Evolutionary conservation across 805 yeast genomes (phyloP).

Genomic region (Ogataea parapolymorpha): DNA sequence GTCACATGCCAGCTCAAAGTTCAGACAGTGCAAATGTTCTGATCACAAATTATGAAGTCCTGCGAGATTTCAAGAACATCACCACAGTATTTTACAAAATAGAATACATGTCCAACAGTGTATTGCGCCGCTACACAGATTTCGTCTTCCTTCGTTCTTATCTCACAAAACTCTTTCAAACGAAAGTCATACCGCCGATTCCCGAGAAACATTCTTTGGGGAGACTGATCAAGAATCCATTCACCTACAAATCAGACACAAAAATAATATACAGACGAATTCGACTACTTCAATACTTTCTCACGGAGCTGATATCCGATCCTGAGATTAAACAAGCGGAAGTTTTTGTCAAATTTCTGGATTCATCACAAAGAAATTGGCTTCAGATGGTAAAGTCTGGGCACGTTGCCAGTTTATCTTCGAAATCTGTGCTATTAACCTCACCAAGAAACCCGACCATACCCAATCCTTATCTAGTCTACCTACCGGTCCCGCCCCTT

Average conservation of each 20-base stretch:
- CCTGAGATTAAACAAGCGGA: constrained; percentile 35
- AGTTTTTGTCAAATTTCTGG: constrained; percentile 45
- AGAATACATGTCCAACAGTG: constrained; percentile 15
- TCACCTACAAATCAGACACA: constrained; percentile 30
- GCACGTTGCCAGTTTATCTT: constrained; percentile 41
- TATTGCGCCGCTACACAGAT: constrained; percentile 83
- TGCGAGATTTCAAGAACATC: constrained; percentile 28
- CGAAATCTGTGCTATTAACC: constrained; percentile 45
- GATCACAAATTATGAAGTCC: constrained; percentile 19
- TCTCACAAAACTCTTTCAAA: constrained; percentile 71
- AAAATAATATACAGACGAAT: constrained; percentile 45
- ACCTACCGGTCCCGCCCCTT: constrained; percentile 42
- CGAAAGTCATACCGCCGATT: constrained; percentile 91
- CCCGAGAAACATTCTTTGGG: constrained; percentile 74
- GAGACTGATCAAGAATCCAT: constrained; percentile 30
- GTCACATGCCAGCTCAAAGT: background rate
- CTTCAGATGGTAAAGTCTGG: constrained; percentile 37
- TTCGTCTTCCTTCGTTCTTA: constrained; percentile 77
- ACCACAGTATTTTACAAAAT: constrained; percentile 32
- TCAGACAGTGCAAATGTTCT: background rate
- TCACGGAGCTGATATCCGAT: constrained; percentile 38
- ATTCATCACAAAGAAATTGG: constrained; percentile 51
- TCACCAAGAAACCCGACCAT: constrained; percentile 50
- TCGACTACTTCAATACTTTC: constrained; percentile 42
- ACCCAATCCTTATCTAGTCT: constrained; percentile 50